A percentile compares a stretch with the other conserved stretches of the same genome.
These are phyloP conservation scores for Samsoniella hepiali DNA, from an alignment of 2,329 filamentous ascomycete genomes.

Conservation along the genomic window DNA sequence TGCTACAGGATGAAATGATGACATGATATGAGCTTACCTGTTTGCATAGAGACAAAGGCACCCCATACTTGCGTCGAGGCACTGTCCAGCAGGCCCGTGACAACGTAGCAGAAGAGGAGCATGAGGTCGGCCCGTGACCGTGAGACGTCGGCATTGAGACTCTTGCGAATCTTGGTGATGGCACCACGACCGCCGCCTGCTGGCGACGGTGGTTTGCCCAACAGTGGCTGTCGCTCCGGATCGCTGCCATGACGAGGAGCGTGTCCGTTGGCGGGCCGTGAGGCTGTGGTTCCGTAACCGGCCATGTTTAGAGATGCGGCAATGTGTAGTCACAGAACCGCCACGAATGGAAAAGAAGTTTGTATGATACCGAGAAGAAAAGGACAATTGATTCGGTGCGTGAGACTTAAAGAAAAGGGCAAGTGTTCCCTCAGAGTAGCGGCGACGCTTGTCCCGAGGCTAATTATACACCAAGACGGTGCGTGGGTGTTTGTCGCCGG, in stretches of 20 bases:
- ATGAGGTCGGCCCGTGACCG: constrained; percentile 65
- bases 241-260: neutral
- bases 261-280: constrained; percentile 20
- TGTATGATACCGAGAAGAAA: neutral
- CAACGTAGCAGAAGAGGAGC: constrained; percentile 68
- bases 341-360: neutral
- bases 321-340: too few species aligned
- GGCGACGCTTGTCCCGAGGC: neutral
- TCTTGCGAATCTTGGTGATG: constrained; percentile 30
- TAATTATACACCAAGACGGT: neutral
- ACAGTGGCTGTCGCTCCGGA: constrained; percentile 36
- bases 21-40: constrained; percentile 45
- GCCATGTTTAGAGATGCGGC: constrained; percentile 16
- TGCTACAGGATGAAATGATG: too few species aligned
- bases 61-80: constrained; percentile 74
- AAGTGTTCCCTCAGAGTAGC: neutral
- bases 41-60: constrained; percentile 81
- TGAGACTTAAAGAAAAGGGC: neutral
- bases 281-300: constrained; percentile 21
- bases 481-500: too few species aligned
- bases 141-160: constrained; percentile 47
- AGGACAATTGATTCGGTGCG: neutral
- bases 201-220: constrained; percentile 24
- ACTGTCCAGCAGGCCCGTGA: constrained; percentile 75
- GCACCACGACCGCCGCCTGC: constrained; percentile 11